Base-by-base conservation (phyloP, 2,329 filamentous ascomycete species). In the Dactylonectria estremocensis region DNA sequence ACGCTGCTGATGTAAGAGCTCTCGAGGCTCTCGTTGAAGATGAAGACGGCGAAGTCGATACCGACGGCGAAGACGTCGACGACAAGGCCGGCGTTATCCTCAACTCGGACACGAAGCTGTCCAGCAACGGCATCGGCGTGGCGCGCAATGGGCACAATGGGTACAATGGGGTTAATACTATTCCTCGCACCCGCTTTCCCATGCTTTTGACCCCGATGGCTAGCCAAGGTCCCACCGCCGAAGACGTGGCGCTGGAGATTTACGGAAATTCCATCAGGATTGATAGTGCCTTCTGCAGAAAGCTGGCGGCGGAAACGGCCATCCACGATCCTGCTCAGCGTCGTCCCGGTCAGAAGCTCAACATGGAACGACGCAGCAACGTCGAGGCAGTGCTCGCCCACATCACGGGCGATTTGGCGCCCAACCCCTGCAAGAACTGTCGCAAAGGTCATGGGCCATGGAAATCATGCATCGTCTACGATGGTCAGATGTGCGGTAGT, bases 401-500 rank as follows among this genome's bases (percentile, higher is more conserved):
- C 71, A 85, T 90, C 54, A 85, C 87, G 2, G 88, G 88, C 40
- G 80, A 83, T 31, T 77, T 82, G 35, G 83, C 85, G 0, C 72
- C 81, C 0, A 80, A 82, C n/a, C 81, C 86, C 0, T 90, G 88
- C 77, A 88, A 88, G 77, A 89, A 88, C 77, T 90, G 88, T 75
- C 83, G 85, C 77, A 90, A 89, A 74, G 87, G 87, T 4, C 87
- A 89, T 67, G 88, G 88, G 0, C 88, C 88, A 0, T 90, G 88
- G 88, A 86, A 82, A 1, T 82, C 82, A 16, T 90, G 88, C 69
- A 83, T 90, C n/a, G 80, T 89, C n/a, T 85, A 88, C 22, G 85
- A 86, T 54, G 88, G 88, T 1, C 86, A 89, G 74, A 87, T 90
- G 86, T 89, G 87, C 66, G 88, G 88, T 10, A 89, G 87, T 73